Evolutionary conservation across 805 yeast genomes (phyloP).

Genomic region (Lachancea kluyveri): DNA sequence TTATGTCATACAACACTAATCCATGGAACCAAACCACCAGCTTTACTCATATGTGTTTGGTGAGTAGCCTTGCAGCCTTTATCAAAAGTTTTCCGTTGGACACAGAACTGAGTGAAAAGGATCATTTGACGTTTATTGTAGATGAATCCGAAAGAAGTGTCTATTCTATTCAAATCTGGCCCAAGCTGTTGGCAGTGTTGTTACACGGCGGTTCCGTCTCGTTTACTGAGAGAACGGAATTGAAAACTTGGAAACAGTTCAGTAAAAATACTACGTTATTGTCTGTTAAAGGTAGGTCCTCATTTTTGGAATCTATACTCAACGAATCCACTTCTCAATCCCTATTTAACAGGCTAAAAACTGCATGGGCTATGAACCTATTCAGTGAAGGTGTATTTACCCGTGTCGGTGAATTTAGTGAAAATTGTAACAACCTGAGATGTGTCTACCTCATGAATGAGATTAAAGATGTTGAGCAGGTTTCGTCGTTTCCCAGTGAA

Average conservation of each 20-base stretch:
- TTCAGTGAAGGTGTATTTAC: slow-evolving; percentile 47
- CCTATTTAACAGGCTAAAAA: slow-evolving; percentile 19
- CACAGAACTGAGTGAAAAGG: slow-evolving; percentile 31
- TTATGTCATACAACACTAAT: slow-evolving; percentile 25
- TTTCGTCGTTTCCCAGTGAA: slow-evolving; percentile 13
- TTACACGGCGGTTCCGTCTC: slow-evolving; percentile 31
- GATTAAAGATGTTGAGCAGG: slow-evolving; percentile 13
- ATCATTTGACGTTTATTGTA: slow-evolving; percentile 27
- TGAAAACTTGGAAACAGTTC: slow-evolving; percentile 13
- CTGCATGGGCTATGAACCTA: slow-evolving; percentile 36
- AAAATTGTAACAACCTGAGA: slow-evolving; percentile 29
- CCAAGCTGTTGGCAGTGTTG: slow-evolving; percentile 32
- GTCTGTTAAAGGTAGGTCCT: slow-evolving; percentile 9
- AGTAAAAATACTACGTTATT: slow-evolving; percentile 18
- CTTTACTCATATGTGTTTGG: slow-evolving; percentile 47
- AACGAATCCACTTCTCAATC: slow-evolving; percentile 1
- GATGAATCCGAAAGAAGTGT: slow-evolving; percentile 11
- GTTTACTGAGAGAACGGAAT: slow-evolving; percentile 5
- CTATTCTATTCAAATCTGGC: slow-evolving; percentile 37
- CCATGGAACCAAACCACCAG: slow-evolving; percentile 22
- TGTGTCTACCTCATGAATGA: slow-evolving; percentile 36
- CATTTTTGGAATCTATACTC: slow-evolving; percentile 4
- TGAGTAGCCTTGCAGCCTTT: slow-evolving; percentile 48
- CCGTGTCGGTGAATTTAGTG: slow-evolving; percentile 23
- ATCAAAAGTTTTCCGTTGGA: slow-evolving; percentile 32